Evolutionary conservation across 768 basidiomycete species (phyloP).

Genomic region (Auricularia sp.): DNA sequence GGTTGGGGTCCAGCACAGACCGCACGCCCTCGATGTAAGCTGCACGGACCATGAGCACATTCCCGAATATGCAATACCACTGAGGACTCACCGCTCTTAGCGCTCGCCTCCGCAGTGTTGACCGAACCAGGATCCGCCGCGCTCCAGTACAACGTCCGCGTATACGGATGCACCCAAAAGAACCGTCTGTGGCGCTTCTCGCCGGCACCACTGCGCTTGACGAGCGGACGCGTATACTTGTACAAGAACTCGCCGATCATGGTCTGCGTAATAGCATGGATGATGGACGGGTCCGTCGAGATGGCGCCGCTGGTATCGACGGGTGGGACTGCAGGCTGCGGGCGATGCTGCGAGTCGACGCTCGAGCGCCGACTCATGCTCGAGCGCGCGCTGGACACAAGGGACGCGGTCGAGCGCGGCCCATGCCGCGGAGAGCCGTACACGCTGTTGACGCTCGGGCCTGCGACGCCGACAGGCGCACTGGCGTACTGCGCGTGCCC

Average conservation of each 20-base stretch:
- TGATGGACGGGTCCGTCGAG: conserved; percentile 78
- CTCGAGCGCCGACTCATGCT: conserved; percentile 27
- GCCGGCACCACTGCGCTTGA: conserved; percentile 77
- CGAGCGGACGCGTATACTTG: conserved; percentile 86
- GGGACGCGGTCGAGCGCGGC: conserved; percentile 55
- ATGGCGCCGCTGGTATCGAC: conserved; percentile 21
- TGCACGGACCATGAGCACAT: conserved; percentile 21
- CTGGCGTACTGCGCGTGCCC: background rate
- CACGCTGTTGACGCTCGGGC: background rate
- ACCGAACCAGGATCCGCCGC: conserved; percentile 85
- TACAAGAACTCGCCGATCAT: conserved; percentile 99
- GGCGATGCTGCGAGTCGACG: conserved; percentile 2
- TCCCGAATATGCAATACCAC: conserved; percentile 2
- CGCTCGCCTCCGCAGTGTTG: conserved; percentile 81
- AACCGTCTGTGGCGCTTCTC: conserved; percentile 86
- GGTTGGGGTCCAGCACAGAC: conserved; percentile 87
- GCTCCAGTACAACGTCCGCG: conserved; percentile 96
- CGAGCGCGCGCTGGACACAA: conserved; percentile 48
- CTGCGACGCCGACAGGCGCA: background rate
- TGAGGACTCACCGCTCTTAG: conserved; percentile 81
- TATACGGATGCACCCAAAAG: conserved; percentile 99
- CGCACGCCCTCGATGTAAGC: conserved; percentile 91
- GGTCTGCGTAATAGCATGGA: conserved; percentile 96
- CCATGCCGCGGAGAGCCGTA: conserved; percentile 32
- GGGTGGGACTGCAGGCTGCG: conserved; percentile 10